Evolutionary conservation across 2,329 filamentous ascomycete genomes (phyloP), one percentile per base, ranked within the genome.

Genomic region (Colletotrichum musae): DNA sequence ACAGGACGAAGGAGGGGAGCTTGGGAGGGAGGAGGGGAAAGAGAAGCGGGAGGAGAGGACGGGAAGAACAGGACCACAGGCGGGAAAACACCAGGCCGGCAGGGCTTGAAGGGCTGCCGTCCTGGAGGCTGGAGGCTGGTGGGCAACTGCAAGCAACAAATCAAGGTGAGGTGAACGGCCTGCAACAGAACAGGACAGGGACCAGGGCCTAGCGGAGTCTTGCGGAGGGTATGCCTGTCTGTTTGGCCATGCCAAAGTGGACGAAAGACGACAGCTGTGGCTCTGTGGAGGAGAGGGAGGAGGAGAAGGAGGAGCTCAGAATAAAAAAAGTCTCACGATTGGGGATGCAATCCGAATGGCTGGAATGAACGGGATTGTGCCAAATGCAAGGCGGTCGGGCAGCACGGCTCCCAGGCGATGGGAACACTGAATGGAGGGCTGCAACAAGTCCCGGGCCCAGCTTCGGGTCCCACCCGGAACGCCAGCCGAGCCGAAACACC

Each of bases 171-270:
- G 41, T 60, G 56, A 47, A 48, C 50, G 24, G 61, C 26, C 48
- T 41, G 61, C 51, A 67, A 57, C 54, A 13, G 41, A 43, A n/a
- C 41, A 15, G 24, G 21, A 24, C 39, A 57, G 47, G 21, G 61
- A 50, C 65, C 50, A 39, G 51, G 62, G 58, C 32, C 64, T 58
- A 68, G 68, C 64, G 68, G 68, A 70, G 64, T 63, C 58, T 70
- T 64, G 64, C 67, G 57, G 68, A 68, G 68, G 62, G 56, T 43
- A 51, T 43, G 61, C 64, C 18, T 16, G 48, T 56, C 21, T 48
- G 45, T 18, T 39, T 66, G 47, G 24, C 18, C 18, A n/a, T 58
- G 41, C 36, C 26, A 66, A 50, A 51, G 18, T 60, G 62, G 66
- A 26, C 51, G 16, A 65, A 21, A 21, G 50, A 58, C 47, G 53